Evolutionary conservation across 2,329 filamentous ascomycete genomes (phyloP).

Genomic region (Cladobotryum mycophilum): DNA sequence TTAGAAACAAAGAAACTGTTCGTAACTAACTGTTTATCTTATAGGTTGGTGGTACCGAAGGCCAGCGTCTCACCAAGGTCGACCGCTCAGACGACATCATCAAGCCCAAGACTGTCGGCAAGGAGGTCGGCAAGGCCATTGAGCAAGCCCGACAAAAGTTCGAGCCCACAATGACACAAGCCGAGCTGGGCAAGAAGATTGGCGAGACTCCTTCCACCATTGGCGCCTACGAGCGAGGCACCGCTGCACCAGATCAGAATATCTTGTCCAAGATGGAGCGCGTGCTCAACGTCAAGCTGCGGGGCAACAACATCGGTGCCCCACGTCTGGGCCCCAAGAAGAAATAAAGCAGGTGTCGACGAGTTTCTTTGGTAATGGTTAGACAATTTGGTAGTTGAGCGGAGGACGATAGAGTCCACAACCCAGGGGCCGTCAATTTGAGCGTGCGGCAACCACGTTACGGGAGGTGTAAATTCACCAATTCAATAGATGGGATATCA

Average conservation of each 20-base stretch:
- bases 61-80: constrained; percentile 95
- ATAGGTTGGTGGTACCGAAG: constrained; percentile 49
- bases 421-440: background rate
- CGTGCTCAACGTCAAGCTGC: constrained; percentile 80
- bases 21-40: constrained; percentile 14
- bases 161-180: constrained; percentile 95
- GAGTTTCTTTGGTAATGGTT: too few species aligned
- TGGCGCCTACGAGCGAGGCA: constrained; percentile 78
- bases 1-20: background rate
- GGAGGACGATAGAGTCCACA: background rate
- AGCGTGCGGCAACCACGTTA: background rate
- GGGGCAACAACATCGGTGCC: constrained; percentile 44
- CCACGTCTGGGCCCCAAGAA: constrained; percentile 52
- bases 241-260: constrained; percentile 76
- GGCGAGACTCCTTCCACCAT: constrained; percentile 78
- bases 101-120: constrained; percentile 88
- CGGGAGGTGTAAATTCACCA: constrained; percentile 2
- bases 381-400: background rate
- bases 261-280: constrained; percentile 72
- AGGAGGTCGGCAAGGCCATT: constrained; percentile 76
- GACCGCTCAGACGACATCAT: constrained; percentile 96
- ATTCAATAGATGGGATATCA: constrained; percentile 10
- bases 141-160: constrained; percentile 70
- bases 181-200: constrained; percentile 77
- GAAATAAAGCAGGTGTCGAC: constrained; percentile 26